phyloP scores from a whole-genome alignment of 1,284 basidiomycete species.

The Sphaerobolus stellatus region DNA sequence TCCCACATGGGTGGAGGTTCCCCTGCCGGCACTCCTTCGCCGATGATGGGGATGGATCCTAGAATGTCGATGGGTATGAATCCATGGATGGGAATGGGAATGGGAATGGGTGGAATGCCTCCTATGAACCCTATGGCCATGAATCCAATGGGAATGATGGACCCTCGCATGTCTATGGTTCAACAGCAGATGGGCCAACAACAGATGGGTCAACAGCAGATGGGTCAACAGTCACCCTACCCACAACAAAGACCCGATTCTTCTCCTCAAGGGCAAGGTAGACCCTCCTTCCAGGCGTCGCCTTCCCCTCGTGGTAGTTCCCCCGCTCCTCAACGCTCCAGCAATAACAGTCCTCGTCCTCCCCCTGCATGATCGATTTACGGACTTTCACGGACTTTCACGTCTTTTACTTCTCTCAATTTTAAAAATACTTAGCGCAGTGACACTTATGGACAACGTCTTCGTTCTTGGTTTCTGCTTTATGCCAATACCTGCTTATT shows the following conservation, averaged over 20 bases:
- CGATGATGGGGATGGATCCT: slow-evolving; percentile 48
- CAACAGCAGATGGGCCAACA: no score
- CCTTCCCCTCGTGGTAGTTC: slow-evolving; percentile 9
- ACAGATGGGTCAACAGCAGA: no score
- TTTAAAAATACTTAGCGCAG: no score
- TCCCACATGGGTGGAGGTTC: slow-evolving; percentile 32
- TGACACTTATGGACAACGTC: neutral
- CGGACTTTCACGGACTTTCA: no score
- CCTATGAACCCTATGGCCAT: neutral
- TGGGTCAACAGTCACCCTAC: neutral
- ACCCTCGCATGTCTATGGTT: slow-evolving; percentile 10
- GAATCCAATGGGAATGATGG: slow-evolving; percentile 1
- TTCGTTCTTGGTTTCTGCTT: neutral
- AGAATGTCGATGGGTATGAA: slow-evolving; percentile 38
- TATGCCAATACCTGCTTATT: neutral
- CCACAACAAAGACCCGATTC: neutral
- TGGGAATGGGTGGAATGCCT: neutral
- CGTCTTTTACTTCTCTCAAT: no score
- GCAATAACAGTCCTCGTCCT: slow-evolving; percentile 9
- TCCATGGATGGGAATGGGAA: slow-evolving; percentile 5
- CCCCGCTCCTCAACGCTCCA: slow-evolving; percentile 9
- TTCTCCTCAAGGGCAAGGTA: neutral
- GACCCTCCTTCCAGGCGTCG: neutral
- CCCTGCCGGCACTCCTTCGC: slow-evolving; percentile 47
- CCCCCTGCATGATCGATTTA: neutral